Base-by-base conservation (phyloP, 257 asterid genomes). In the Solanum etuberosum region DNA sequence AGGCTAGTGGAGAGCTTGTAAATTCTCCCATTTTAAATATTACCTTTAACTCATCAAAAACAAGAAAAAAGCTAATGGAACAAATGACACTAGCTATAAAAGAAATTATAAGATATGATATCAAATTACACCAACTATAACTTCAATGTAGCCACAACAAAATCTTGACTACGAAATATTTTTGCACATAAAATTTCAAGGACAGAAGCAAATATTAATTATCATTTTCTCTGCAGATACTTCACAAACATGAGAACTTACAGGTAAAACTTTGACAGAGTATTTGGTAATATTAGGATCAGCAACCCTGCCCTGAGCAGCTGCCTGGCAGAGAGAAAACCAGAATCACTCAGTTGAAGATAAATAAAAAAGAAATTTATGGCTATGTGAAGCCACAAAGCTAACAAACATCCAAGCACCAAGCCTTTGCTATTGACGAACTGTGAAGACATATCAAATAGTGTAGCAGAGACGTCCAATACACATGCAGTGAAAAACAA, bases 201-300 rank as follows among this genome's bases (percentile, higher is more conserved):
- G 70, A 48, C 42, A 40, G n/a, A 81, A 81, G 31, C 68, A 81
- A 23, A 72, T 74, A 74, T 72, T 21, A 35, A 40, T 76, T 13
- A 76, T 76, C 57, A 76, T n/a, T 73, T 38, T 32, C 35, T 42
- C 83, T 76, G n/a, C 23, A 40, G n/a, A 54, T 59, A 32, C 65
- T 18, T 20, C n/a, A 57, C 23, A 18, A 87, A 59, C 34, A 70
- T 83, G 84, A 74, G 65, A 88, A 92, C 98, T 94, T 91, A 96
- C 99, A 15, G 98, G 98, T 89, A 96, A 90, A 87, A 96, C 96
- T 91, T 91, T 92, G 77, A 93, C 96, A 3, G 98, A 86, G 87
- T 96, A 96, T 88, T 93, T 95, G 78, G 95, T 94, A 86, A 90
- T 88, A 91, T 91, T 96, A 74, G 95, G 98, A 91, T 95, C 99